These are phyloP conservation scores for Rhytidiadelphus loreus DNA, from an alignment of 225 moss, liverwort and hornwort genomes.

Conservation along the genomic window DNA sequence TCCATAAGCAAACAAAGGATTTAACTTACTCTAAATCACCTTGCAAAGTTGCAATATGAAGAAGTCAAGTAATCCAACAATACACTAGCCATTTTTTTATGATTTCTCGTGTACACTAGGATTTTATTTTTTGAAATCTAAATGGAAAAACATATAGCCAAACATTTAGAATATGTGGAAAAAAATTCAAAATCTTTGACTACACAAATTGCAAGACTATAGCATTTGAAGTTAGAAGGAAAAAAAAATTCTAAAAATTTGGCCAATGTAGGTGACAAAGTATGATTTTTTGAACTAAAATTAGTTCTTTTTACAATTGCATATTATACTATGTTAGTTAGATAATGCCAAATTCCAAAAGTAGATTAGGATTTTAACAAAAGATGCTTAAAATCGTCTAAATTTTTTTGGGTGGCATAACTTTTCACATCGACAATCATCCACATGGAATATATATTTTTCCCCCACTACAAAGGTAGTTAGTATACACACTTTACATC, in stretches of 20 bases:
- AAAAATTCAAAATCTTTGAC: not conserved
- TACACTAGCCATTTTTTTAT: not conserved
- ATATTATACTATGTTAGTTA: not conserved
- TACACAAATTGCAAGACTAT: not conserved
- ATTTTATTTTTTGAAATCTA: not conserved
- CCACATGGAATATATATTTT: fast-evolving
- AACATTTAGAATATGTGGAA: not conserved
- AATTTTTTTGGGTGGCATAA: no score
- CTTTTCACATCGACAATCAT: not conserved
- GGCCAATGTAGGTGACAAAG: not conserved
- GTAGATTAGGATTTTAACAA: not conserved
- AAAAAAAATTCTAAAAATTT: not conserved
- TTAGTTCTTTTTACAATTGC: no score
- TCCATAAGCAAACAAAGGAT: not conserved
- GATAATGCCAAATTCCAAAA: not conserved
- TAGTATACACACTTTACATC: no score
- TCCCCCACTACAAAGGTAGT: fast-evolving
- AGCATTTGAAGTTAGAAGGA: not conserved
- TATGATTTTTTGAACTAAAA: no score
- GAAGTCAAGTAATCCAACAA: not conserved
- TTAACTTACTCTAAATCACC: not conserved
- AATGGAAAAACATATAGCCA: not conserved
- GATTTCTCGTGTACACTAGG: not conserved
- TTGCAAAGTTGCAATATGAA: not conserved
- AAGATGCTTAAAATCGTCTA: not conserved